Base-by-base conservation (phyloP, 257 asterid species). In the Plantago major region DNA sequence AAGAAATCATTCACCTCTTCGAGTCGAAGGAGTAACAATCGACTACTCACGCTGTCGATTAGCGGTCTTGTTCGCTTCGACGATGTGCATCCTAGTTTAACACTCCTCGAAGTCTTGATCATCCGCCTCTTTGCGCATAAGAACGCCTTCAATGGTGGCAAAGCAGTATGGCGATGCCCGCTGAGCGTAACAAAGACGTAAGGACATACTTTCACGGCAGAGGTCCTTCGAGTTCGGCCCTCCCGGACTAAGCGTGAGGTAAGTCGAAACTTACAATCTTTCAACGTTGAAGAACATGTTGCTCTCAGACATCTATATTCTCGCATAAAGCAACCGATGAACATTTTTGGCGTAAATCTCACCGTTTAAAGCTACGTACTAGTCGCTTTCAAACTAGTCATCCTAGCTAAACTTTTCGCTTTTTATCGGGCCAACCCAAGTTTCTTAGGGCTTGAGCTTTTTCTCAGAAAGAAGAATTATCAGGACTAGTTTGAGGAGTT, bases 121-220 rank as follows among this genome's bases (percentile, higher is more conserved):
- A 67, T 11, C n/a, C 78, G 85, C 80, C 98, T 71, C 70, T 78
- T 73, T 1, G 82, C 81, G 1, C 87, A 78, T 71, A 91, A n/a
- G 78, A 91, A 91, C 55, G 72, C 22, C 86, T 84, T 84, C 45
- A 91, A 71, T 0, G 95, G 90, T 0, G 95, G 94, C 73, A 78
- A 55, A 17, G 94, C 75, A 66, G 22, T n/a, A n/a, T 76, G 96
- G 40, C 61, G 84, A 74, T 84, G 96, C n/a, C 95, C 98, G 49
- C 88, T 91, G n/a, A 88, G 88, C 7, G n/a, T 96, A 88, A 19
- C 98, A n/a, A n/a, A 91, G 51, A 88, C 75, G 40, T 86, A 91
- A 0, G 96, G 83, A 62, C 98, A 91, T 17, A 91, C 95, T 63
- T 78, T 86, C 67, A 84, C 18, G 5, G 71, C 71, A 48, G 98